A percentile compares a stretch with the other conserved stretches of the same genome.
Evolutionary conservation across 2,329 filamentous ascomycete species (phyloP).

Genomic region (Fusarium nisikadoi): DNA sequence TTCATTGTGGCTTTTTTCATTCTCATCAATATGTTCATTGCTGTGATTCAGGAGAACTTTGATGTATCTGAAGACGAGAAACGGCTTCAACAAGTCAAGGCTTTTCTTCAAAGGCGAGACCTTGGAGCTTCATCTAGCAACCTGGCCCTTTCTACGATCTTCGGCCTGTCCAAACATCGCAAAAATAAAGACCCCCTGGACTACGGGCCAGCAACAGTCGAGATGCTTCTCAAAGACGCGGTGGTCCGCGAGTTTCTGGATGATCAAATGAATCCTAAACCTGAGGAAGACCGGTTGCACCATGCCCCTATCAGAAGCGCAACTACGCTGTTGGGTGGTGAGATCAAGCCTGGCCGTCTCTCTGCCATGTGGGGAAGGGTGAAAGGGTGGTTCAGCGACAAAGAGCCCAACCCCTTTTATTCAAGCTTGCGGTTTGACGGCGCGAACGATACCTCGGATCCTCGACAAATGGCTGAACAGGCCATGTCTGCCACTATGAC

Average conservation of each 20-base stretch:
- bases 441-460: slow-evolving; percentile 82
- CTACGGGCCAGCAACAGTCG: slow-evolving; percentile 89
- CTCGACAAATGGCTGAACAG: slow-evolving; percentile 88
- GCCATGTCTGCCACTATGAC: slow-evolving; percentile 85
- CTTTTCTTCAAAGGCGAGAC: slow-evolving; percentile 92
- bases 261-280: slow-evolving; percentile 53
- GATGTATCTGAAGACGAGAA: slow-evolving; percentile 99
- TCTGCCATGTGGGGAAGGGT: slow-evolving; percentile 71
- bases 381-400: slow-evolving; percentile 64
- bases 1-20: slow-evolving; percentile 96
- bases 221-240: slow-evolving; percentile 96
- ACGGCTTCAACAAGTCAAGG: slow-evolving; percentile 93
- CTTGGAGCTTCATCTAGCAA: slow-evolving; percentile 78
- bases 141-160: slow-evolving; percentile 78
- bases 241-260: slow-evolving; percentile 96
- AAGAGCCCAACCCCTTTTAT: slow-evolving; percentile 95
- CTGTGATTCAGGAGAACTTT: slow-evolving; percentile 99
- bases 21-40: slow-evolving; percentile 99
- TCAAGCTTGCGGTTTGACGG: slow-evolving; percentile 76
- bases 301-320: slow-evolving; percentile 46
- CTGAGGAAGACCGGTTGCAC: slow-evolving; percentile 48
- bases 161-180: slow-evolving; percentile 68
- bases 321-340: slow-evolving; percentile 51
- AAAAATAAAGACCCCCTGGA: slow-evolving; percentile 84
- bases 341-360: slow-evolving; percentile 67